Evolutionary conservation across 2,329 filamentous ascomycete species (phyloP), one percentile per base, ranked within the genome.

Genomic region (Ophiocordyceps camponoti-rufipedis): DNA sequence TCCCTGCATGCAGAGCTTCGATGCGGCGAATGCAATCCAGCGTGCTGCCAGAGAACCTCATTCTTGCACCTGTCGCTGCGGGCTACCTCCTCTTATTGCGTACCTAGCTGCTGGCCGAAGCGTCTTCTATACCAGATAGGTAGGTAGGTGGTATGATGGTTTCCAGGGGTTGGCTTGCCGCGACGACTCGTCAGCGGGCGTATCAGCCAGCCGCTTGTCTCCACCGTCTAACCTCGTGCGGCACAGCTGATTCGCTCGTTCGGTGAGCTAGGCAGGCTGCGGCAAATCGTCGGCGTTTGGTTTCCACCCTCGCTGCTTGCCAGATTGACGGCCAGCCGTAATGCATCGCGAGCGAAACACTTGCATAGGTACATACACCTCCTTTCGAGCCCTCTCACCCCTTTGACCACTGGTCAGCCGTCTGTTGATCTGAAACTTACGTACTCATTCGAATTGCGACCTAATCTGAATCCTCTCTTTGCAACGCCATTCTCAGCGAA

Each of bases 201-300:
- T 38, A 14, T 38, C 33, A 38, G 33, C 33, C 13, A 38, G 33
- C 13, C 39, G 42, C 39, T 16, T 18, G 43, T 48, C 50, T 50
- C 52, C 53, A 52, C 52, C 52, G 13, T 8, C 33, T 38, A 38
- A 38, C 33, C 33, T 16, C 14, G 14, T 16, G 14, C 14, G 14
- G 33, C 33, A 7, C 46, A 23, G 46, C 51, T 53, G 51, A 49
- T 56, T 55, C 51, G 48, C 33, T 38, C 33, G 33, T 16, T 5
- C 33, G 14, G 33, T 51, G 33, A 47, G 50, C 50, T 16, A 44
- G 50, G 53, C 49, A 13, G 54, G 55, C 55, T 60, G 55, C 59
- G 59, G 59, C 53, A 60, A 61, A 62, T 59, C 50, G 50, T 62
- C 58, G 59, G 59, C 55, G 53, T 46, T 55, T 59, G 56, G 54